These are phyloP conservation scores for Effrenium voratum DNA, from an alignment of 73 alveolate genomes.

Conservation along the genomic window DNA sequence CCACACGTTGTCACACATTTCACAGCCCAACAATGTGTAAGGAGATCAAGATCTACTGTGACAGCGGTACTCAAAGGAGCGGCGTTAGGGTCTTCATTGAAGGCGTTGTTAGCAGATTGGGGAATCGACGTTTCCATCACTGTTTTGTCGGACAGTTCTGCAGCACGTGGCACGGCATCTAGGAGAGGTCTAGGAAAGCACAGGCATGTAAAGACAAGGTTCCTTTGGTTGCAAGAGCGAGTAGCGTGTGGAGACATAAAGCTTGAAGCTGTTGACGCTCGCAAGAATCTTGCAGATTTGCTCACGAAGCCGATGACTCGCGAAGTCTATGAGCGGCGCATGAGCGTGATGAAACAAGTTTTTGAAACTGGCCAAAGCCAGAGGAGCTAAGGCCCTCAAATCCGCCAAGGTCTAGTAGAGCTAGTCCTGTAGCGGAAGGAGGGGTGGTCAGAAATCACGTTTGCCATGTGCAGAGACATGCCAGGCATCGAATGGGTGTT, in stretches of 20 bases:
- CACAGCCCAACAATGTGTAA: not conserved
- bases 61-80: too few relatives aligned
- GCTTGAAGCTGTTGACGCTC: not conserved
- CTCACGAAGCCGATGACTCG: slow-evolving; percentile 3
- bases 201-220: not conserved
- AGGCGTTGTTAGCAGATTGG: not conserved
- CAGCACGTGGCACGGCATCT: not conserved
- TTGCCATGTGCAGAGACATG: too few relatives aligned
- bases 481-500: too few relatives aligned
- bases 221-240: slow-evolving; percentile 9
- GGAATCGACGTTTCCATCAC: not conserved
- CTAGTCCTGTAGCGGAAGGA: too few relatives aligned
- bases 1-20: not conserved
- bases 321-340: not conserved
- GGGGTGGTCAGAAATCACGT: too few relatives aligned
- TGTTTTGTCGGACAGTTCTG: not conserved
- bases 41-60: slow-evolving; percentile 1
- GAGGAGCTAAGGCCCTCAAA: not conserved
- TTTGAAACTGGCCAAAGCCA: not conserved
- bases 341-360: not conserved
- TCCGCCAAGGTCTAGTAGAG: too few relatives aligned
- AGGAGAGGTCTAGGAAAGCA: not conserved
- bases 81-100: not conserved
- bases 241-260: not conserved
- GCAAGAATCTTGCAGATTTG: not conserved